These are phyloP conservation scores for Pythium utonaiense DNA, from an alignment of 352 stramenopile genomes.

Conservation along the genomic window DNA sequence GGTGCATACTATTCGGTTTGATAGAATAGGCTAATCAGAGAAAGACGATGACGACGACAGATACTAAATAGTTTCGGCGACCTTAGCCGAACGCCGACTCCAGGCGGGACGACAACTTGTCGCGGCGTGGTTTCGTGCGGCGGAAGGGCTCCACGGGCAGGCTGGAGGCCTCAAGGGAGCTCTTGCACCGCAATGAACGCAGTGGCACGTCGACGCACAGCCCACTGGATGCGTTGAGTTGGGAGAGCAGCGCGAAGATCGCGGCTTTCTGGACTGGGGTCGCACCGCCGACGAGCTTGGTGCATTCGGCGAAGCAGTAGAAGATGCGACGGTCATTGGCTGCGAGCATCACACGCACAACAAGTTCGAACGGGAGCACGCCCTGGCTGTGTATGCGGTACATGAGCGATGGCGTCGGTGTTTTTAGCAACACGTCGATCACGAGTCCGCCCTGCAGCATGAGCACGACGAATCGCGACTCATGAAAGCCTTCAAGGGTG, in stretches of 20 bases:
- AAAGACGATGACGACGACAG: neutral
- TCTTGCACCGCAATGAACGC: slow-evolving; percentile 55
- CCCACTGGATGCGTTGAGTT: slow-evolving; percentile 50
- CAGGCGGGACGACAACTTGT: slow-evolving; percentile 23
- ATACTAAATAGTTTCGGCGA: neutral
- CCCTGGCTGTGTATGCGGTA: slow-evolving; percentile 14
- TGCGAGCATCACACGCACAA: slow-evolving; percentile 56
- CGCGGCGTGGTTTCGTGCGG: slow-evolving; percentile 11
- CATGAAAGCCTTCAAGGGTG: slow-evolving; percentile 28
- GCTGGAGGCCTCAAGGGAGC: slow-evolving; percentile 42
- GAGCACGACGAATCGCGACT: slow-evolving; percentile 64
- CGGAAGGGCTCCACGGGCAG: slow-evolving; percentile 12
- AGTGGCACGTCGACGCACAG: slow-evolving; percentile 53
- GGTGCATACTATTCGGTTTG: neutral
- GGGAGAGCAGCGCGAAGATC: slow-evolving; percentile 47
- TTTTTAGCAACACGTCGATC: slow-evolving; percentile 21
- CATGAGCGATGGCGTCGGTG: slow-evolving; percentile 20
- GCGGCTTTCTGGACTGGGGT: slow-evolving; percentile 40
- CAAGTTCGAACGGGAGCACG: slow-evolving; percentile 24
- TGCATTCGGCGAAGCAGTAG: slow-evolving; percentile 68
- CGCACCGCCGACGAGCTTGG: slow-evolving; percentile 45
- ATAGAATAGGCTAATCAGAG: neutral
- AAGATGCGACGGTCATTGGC: slow-evolving; percentile 19
- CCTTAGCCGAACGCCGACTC: slow-evolving; percentile 26
- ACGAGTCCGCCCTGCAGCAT: slow-evolving; percentile 54